A percentile compares a stretch with the other conserved stretches of the same genome.
These are phyloP conservation scores for Hymenoscyphus repandus DNA, from an alignment of 2,329 filamentous ascomycete genomes.

Conservation along the genomic window DNA sequence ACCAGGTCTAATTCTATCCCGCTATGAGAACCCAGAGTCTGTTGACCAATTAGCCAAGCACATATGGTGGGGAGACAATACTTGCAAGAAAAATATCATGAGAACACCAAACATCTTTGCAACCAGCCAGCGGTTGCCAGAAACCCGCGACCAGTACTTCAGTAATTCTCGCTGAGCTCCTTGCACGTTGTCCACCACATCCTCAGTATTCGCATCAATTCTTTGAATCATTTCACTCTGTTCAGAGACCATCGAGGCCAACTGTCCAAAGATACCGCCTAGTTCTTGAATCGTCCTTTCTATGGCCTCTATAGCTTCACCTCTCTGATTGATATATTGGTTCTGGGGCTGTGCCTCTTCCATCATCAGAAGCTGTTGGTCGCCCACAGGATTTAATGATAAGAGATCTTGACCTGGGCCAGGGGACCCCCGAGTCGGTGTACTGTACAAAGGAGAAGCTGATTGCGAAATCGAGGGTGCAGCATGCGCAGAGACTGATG, in stretches of 20 bases:
- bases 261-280: constrained; percentile 86
- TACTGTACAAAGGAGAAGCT: constrained; percentile 81
- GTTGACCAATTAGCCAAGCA: neutral
- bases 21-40: constrained; percentile 10
- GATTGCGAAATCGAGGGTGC: constrained; percentile 65
- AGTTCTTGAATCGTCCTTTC: constrained; percentile 92
- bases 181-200: constrained; percentile 97
- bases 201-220: constrained; percentile 95
- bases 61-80: constrained; percentile 11
- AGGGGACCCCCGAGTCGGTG: constrained; percentile 61
- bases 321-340: constrained; percentile 85
- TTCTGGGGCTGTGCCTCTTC: constrained; percentile 85
- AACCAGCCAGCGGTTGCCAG: constrained; percentile 91
- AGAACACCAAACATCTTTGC: constrained; percentile 84
- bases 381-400: constrained; percentile 76
- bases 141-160: constrained; percentile 94
- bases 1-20: constrained; percentile 3
- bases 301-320: constrained; percentile 94
- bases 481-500: constrained; percentile 74
- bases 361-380: constrained; percentile 88
- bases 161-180: constrained; percentile 91
- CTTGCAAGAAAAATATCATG: constrained; percentile 83
- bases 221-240: constrained; percentile 97
- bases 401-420: constrained; percentile 67
- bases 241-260: constrained; percentile 95